Percentiles rank a stretch among this genome's conserved stretches.
These are phyloP conservation scores for Mycena epipterygia DNA, from an alignment of 768 basidiomycete genomes.

Conservation along the genomic window DNA sequence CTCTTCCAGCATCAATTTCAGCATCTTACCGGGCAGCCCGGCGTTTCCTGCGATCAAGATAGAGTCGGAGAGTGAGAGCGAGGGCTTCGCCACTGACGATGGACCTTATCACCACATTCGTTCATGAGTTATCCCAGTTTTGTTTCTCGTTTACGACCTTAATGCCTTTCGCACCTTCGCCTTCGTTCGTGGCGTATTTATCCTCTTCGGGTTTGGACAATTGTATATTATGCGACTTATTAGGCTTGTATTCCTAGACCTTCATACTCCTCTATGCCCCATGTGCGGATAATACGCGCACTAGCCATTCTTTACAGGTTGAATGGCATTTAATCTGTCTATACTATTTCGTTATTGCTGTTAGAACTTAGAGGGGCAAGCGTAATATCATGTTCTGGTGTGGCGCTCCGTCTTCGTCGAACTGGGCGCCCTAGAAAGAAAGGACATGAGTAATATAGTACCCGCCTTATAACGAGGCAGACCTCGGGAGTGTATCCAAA, in stretches of 20 bases:
- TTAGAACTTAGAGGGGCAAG: too few relatives aligned
- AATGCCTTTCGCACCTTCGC: constrained; percentile 35
- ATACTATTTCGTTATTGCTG: not conserved
- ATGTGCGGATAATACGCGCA: not conserved
- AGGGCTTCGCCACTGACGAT: constrained; percentile 67
- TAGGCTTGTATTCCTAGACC: constrained; percentile 23
- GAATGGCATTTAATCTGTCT: constrained; percentile 25
- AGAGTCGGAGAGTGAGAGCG: constrained; percentile 80
- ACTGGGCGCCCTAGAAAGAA: constrained; percentile 71
- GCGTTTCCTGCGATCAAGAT: constrained; percentile 72
- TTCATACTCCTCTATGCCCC: constrained; percentile 9
- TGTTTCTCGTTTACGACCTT: constrained; percentile 28
- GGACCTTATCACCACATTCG: constrained; percentile 53
- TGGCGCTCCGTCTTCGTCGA: constrained; percentile 87
- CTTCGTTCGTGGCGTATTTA: constrained; percentile 44
- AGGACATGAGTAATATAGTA: constrained; percentile 41
- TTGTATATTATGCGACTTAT: constrained; percentile 31
- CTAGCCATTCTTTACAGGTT: constrained; percentile 3
- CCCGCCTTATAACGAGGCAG: constrained; percentile 43
- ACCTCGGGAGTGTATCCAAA: constrained; percentile 80
- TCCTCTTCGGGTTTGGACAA: constrained; percentile 42
- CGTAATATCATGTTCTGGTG: constrained; percentile 86
- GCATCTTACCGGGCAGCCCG: constrained; percentile 80
- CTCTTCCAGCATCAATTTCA: constrained; percentile 85
- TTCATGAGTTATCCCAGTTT: constrained; percentile 21